Base-by-base conservation (phyloP, 305 asterid genomes). In the Rubia peregrina region DNA sequence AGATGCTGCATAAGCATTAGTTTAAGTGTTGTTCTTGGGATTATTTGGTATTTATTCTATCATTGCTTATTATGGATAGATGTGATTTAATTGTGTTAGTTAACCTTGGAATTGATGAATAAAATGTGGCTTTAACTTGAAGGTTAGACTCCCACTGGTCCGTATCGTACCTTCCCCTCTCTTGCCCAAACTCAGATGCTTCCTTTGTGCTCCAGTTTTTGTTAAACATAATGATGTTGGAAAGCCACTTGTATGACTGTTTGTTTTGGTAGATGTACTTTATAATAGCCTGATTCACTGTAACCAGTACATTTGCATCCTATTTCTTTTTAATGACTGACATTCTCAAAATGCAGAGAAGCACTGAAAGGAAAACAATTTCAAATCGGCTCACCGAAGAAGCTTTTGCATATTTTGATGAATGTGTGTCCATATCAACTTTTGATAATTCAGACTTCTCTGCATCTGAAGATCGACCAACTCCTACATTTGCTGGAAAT, bases 381-480 rank as follows among this genome's bases (percentile, higher is more conserved):
- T 87, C 97, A 1, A 88, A 80, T 62, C 83, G 86, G 77, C 97
- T 90, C 73, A 84, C 85, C 17, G 97, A 92, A 71, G 97, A 92
- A 81, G 98, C 98, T 68, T 78, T 89, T 90, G 77, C 96, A 57
- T 92, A 88, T 77, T 92, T 90, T 77, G 96, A 92, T 78, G 98
- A 90, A 79, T 90, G 97, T 72, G 94, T 92, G 70, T 90, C 98
- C 73, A 77, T 90, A 67, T 90, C 98, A 69, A 92, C 97, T 71
- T 92, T 90, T 75, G 98, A 92, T 82, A 87, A 97, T 80, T 92
- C 98, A 30, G 98, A 92, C 79, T 92, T 92, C 86, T 92, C 98
- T 41, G 98, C 98, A 73, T 69, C 97, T 46, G 98, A 90, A 82
- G 96, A 90, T 73, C 90, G 82, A 24, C 89, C 84, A 33, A 76